Evolutionary conservation across 257 asterid genomes (phyloP).

Genomic region (Nemophila menziesii): DNA sequence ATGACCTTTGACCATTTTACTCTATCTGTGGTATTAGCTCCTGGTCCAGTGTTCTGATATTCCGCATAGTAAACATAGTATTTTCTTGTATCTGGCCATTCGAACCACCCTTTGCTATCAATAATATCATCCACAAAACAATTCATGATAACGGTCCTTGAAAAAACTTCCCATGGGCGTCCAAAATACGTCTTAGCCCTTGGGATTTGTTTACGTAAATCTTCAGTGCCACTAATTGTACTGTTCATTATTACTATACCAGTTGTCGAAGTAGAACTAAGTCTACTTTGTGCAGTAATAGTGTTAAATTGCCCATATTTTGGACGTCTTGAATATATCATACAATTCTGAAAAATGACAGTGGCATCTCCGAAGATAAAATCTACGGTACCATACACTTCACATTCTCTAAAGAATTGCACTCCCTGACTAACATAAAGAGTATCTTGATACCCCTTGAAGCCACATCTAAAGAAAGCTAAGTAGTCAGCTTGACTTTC

Average conservation of each 20-base stretch:
- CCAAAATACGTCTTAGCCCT: constrained; percentile 1
- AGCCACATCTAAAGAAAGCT: constrained; percentile 8
- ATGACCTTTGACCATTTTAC: constrained; percentile 3
- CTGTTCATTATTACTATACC: constrained; percentile 5
- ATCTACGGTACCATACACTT: constrained; percentile 10
- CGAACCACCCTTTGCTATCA: not conserved
- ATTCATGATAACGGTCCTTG: constrained; percentile 1
- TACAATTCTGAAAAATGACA: constrained; percentile 6
- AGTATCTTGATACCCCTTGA: constrained; percentile 14
- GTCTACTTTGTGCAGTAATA: constrained; percentile 11
- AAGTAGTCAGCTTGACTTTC: not conserved
- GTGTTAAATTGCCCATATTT: not conserved
- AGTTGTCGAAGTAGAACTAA: accelerated
- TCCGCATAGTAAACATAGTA: not conserved
- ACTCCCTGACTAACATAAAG: not conserved
- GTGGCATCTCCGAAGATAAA: constrained; percentile 7
- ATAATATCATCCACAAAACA: not conserved
- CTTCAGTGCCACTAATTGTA: not conserved
- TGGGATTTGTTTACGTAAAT: not conserved
- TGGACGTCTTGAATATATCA: not conserved
- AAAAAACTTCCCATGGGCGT: constrained; percentile 5
- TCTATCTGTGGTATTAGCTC: not conserved
- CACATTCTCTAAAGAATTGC: constrained; percentile 11
- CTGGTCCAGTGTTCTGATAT: not conserved
- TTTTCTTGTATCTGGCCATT: not conserved